A percentile compares a stretch with the other conserved stretches of the same genome.
Conservation (phyloP, 768 basidiomycete species). For the Amylocystis lapponica region DNA sequence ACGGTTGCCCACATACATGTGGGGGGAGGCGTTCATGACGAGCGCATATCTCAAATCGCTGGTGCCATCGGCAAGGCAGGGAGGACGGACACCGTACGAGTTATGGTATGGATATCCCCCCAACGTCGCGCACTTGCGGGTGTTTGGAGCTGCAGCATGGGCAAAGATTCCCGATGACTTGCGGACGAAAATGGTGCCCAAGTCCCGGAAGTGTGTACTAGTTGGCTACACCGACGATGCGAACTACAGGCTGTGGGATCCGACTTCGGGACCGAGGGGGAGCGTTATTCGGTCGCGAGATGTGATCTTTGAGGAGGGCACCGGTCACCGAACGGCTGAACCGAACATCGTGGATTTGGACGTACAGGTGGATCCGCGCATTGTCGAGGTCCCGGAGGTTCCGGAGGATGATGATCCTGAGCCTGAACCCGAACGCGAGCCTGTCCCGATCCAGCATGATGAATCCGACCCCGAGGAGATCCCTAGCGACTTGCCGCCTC, state of each 20-base stretch:
- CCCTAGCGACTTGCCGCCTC: too few species aligned
- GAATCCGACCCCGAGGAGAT: too few species aligned
- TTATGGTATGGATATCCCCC: slow-evolving; percentile 6
- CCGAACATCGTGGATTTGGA: too few species aligned
- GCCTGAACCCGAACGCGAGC: too few species aligned
- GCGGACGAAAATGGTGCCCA: slow-evolving; percentile 7
- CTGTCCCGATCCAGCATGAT: too few species aligned
- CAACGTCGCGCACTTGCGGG: background rate
- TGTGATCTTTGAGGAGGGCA: background rate
- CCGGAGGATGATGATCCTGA: too few species aligned
- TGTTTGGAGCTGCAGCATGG: slow-evolving; percentile 4
- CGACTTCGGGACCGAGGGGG: background rate
- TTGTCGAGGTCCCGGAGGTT: too few species aligned
- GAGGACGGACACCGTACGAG: slow-evolving; percentile 13
- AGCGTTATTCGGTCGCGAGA: slow-evolving; percentile 1
- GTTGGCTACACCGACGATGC: slow-evolving; percentile 8
- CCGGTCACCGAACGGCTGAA: too few species aligned
- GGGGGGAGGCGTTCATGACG: slow-evolving; percentile 32
- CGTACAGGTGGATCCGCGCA: too few species aligned
- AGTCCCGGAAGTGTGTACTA: slow-evolving; percentile 4
- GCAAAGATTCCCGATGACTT: too few species aligned
- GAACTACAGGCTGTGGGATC: slow-evolving; percentile 5
- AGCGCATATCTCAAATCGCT: slow-evolving; percentile 32
- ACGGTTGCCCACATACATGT: slow-evolving; percentile 30
- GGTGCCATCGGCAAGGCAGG: slow-evolving; percentile 20